These are phyloP conservation scores for Ochetophila trinervis DNA, from an alignment of 306 rosid species.

Conservation along the genomic window DNA sequence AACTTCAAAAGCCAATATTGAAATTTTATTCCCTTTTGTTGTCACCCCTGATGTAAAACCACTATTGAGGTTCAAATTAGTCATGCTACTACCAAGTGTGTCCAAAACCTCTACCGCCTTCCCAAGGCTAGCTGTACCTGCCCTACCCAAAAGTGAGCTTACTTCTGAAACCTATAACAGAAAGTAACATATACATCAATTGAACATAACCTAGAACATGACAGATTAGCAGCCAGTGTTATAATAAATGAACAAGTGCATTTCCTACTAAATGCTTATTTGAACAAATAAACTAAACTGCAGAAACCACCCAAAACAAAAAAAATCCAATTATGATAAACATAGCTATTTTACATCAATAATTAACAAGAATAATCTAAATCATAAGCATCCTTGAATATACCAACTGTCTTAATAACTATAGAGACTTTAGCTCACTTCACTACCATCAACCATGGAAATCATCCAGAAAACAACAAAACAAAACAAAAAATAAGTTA, in stretches of 20 bases:
- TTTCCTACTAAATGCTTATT: background rate
- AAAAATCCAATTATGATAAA: background rate
- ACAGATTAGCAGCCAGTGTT: background rate
- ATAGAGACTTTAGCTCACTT: background rate
- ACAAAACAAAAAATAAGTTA: background rate
- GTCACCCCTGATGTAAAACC: slow-evolving; percentile 85
- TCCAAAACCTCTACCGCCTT: slow-evolving; percentile 99
- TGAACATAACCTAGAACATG: background rate
- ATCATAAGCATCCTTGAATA: background rate
- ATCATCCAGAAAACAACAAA: background rate
- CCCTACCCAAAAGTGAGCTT: slow-evolving; percentile 88
- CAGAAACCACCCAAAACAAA: background rate
- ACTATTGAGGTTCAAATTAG: slow-evolving; percentile 70
- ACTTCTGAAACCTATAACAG: slow-evolving; percentile 85
- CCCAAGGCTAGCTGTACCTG: slow-evolving; percentile 97
- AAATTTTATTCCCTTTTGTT: slow-evolving; percentile 86
- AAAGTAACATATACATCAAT: background rate
- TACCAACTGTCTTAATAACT: background rate
- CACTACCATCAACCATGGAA: background rate
- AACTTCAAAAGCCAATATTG: slow-evolving; percentile 95
- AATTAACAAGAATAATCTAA: background rate
- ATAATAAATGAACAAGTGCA: background rate
- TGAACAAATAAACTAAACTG: background rate
- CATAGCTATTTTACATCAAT: background rate
- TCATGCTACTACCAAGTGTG: slow-evolving; percentile 97